These are phyloP conservation scores for Lepidium campestre DNA, from an alignment of 441 rosid species.

Conservation along the genomic window DNA sequence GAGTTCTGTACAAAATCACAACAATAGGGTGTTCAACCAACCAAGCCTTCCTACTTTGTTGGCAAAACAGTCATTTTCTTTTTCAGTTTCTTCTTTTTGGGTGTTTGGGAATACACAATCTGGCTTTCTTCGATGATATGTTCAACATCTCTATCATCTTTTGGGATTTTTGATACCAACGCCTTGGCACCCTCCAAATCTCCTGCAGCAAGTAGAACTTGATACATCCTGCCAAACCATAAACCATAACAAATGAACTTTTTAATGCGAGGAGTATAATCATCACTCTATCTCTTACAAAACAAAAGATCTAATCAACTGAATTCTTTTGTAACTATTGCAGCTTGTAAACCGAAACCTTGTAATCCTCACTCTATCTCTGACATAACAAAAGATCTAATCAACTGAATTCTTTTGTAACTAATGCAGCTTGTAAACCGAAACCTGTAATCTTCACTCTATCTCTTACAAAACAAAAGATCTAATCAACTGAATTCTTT, in stretches of 20 bases:
- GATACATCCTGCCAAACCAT: slow-evolving; percentile 75
- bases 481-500: neutral
- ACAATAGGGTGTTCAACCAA: neutral
- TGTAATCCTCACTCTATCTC: neutral
- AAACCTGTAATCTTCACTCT: too few relatives aligned
- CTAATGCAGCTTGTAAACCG: neutral
- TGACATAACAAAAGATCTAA: neutral
- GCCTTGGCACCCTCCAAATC: slow-evolving; percentile 36
- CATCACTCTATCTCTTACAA: neutral
- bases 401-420: neutral
- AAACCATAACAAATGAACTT: slow-evolving; percentile 3
- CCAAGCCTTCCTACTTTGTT: neutral
- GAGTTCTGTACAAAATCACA: slow-evolving; percentile 9
- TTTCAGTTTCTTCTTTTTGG: neutral
- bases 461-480: neutral
- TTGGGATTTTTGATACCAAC: slow-evolving; percentile 43
- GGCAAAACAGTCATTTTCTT: neutral
- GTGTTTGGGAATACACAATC: slow-evolving; percentile 11
- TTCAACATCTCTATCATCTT: slow-evolving; percentile 59
- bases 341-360: neutral
- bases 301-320: neutral
- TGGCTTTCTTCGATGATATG: slow-evolving; percentile 33
- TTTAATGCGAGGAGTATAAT: neutral
- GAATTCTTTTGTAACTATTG: neutral
- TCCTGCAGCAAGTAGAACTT: slow-evolving; percentile 65